These are phyloP conservation scores for Fusarium nodosum DNA, from an alignment of 2,329 filamentous ascomycete species.

Conservation along the genomic window DNA sequence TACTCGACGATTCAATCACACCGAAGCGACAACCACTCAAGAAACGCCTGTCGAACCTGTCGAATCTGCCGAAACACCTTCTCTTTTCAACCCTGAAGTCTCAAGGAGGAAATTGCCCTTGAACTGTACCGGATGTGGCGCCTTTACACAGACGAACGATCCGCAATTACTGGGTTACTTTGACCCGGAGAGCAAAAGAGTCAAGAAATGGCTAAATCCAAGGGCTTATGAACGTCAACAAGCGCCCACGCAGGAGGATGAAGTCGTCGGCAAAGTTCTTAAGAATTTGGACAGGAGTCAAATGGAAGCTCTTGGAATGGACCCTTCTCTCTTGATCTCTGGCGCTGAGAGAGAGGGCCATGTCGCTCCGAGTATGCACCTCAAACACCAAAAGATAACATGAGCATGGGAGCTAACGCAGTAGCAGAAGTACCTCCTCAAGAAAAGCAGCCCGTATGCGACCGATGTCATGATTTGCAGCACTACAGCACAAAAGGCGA, in stretches of 20 bases:
- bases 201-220: conserved; percentile 61
- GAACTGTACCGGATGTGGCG: conserved; percentile 75
- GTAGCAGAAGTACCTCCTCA: conserved; percentile 25
- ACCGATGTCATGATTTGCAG: conserved; percentile 85
- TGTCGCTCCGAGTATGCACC: conserved; percentile 37
- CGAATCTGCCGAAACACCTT: not conserved
- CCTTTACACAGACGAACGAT: conserved; percentile 69
- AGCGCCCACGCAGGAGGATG: conserved; percentile 56
- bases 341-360: conserved; percentile 46
- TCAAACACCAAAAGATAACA: not conserved
- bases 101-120: conserved; percentile 60
- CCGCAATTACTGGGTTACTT: conserved; percentile 69
- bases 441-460: conserved; percentile 75
- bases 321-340: conserved; percentile 57
- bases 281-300: conserved; percentile 58
- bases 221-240: conserved; percentile 29
- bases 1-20: conserved; percentile 50
- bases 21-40: conserved; percentile 37
- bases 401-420: conserved; percentile 24
- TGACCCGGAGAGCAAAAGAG: conserved; percentile 64
- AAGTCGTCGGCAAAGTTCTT: conserved; percentile 63
- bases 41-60: conserved; percentile 3
- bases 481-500: conserved; percentile 76
- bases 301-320: conserved; percentile 62
- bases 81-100: not conserved